These are phyloP conservation scores for Prosopis cineraria DNA, from an alignment of 306 rosid genomes.

Conservation along the genomic window DNA sequence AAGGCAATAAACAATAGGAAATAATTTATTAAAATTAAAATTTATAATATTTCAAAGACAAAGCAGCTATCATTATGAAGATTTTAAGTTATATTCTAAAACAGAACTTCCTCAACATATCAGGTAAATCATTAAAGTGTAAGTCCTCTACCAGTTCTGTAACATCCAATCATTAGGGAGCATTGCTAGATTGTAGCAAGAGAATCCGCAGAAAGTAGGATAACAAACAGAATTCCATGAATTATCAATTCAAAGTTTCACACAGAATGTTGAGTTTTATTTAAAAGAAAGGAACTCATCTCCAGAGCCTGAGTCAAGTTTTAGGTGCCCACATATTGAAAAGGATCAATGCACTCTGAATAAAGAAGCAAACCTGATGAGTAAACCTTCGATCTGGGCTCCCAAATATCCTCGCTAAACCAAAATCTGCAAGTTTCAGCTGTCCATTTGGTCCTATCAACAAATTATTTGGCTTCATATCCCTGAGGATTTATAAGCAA, in stretches of 20 bases:
- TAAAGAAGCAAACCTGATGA: conserved; percentile 73
- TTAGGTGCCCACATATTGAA: background rate
- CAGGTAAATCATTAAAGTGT: conserved; percentile 12
- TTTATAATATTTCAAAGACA: conserved; percentile 10
- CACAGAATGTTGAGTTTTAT: conserved; percentile 23
- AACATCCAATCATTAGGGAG: conserved; percentile 19
- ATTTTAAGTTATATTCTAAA: conserved; percentile 8
- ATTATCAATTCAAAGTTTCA: conserved; percentile 4
- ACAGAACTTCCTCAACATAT: conserved; percentile 15
- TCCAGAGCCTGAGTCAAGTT: conserved; percentile 10
- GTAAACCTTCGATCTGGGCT: conserved; percentile 96
- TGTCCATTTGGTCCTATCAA: conserved; percentile 93
- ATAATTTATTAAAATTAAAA: background rate
- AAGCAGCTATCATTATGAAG: background rate
- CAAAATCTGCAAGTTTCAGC: conserved; percentile 98
- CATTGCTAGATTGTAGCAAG: background rate
- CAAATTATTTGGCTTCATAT: conserved; percentile 97
- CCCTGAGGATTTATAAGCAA: conserved; percentile 62
- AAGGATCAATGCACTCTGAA: conserved; percentile 20
- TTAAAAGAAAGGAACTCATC: conserved; percentile 22
- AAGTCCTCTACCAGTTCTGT: conserved; percentile 4
- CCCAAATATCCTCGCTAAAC: conserved; percentile 96
- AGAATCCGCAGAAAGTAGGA: background rate
- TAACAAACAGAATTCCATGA: background rate
- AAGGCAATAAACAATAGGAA: background rate